Evolutionary conservation across 805 yeast genomes (phyloP).

Genomic region (Candida parachauliodes): DNA sequence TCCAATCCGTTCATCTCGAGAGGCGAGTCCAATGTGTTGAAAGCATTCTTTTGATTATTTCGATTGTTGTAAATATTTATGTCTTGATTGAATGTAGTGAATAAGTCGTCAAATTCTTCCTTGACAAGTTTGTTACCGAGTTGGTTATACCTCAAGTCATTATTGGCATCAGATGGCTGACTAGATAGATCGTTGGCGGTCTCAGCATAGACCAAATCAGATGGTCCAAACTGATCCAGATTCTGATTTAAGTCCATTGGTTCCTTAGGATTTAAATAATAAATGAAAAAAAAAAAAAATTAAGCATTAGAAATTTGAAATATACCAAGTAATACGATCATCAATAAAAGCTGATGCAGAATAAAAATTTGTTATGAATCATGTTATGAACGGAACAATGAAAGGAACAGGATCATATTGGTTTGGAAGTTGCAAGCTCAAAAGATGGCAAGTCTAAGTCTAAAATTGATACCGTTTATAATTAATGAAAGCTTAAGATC

Average conservation of each 20-base stretch:
- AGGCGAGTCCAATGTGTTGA: slow-evolving; percentile 9
- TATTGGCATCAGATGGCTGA: background rate
- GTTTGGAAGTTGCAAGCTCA: too few species aligned
- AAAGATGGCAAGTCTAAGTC: too few species aligned
- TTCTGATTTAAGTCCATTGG: slow-evolving; percentile 9
- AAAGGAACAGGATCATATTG: too few species aligned
- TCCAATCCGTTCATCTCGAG: background rate
- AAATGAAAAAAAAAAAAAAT: background rate
- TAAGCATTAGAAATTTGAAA: background rate
- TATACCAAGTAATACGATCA: too few species aligned
- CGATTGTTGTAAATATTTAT: background rate
- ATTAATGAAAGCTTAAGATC: too few species aligned
- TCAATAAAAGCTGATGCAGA: too few species aligned
- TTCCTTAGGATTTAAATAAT: too few species aligned
- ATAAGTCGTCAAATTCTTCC: slow-evolving; percentile 8
- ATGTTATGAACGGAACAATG: too few species aligned
- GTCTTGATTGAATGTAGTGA: background rate
- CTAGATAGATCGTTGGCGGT: background rate
- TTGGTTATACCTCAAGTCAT: background rate
- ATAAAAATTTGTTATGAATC: too few species aligned
- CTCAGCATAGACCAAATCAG: slow-evolving; percentile 1
- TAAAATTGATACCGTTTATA: too few species aligned
- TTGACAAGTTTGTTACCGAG: background rate
- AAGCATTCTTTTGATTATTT: background rate
- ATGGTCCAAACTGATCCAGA: slow-evolving; percentile 10